Base-by-base conservation (phyloP, 2,329 filamentous ascomycete genomes). In the Neopestalotiopsis sp. region DNA sequence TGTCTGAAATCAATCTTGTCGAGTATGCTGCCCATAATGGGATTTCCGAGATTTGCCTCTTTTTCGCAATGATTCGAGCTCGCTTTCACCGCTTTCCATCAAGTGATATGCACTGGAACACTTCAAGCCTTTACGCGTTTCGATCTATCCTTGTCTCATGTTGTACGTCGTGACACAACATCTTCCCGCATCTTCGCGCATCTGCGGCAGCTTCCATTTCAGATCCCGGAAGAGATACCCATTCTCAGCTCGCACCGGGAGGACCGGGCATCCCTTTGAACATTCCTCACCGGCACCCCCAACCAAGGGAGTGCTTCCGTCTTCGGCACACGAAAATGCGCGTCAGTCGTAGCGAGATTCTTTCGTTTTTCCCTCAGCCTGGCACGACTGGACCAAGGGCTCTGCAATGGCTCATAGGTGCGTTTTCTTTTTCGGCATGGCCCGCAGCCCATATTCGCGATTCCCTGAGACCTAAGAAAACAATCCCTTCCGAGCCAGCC, bases 81-180 rank as follows among this genome's bases (percentile, higher is more conserved):
- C 45, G n/a, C 6, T n/a, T n/a, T 52, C 45, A 52, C 45, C 45
- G 45, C 45, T 52, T 52, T 52, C 45, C 45, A 9, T 9, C n/a
- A 6, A 20, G n/a, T 7, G 45, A 52, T 9, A 52, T n/a, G 45
- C n/a, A 52, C 14, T 52, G 45, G 14, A 52, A n/a, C 45, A 20
- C 45, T 52, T n/a, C 17, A 52, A 7, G n/a, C 45, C 17, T 52
- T 52, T 52, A n/a, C 45, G 34, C 34, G 34, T 20, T 17, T 52
- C 45, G 45, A 52, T 52, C 45, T 52, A 52, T 52, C 45, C 45
- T 52, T 52, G 45, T 52, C 45, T 52, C 45, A 52, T 52, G 45
- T 52, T 52, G 45, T 52, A 52, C 45, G 20, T 20, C 45, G 45
- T 52, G 45, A 52, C 45, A 52, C 45, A 52, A 20, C 45, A n/a